Evolutionary conservation across 2,329 filamentous ascomycete species (phyloP).

Genomic region (Colletotrichum siamense): DNA sequence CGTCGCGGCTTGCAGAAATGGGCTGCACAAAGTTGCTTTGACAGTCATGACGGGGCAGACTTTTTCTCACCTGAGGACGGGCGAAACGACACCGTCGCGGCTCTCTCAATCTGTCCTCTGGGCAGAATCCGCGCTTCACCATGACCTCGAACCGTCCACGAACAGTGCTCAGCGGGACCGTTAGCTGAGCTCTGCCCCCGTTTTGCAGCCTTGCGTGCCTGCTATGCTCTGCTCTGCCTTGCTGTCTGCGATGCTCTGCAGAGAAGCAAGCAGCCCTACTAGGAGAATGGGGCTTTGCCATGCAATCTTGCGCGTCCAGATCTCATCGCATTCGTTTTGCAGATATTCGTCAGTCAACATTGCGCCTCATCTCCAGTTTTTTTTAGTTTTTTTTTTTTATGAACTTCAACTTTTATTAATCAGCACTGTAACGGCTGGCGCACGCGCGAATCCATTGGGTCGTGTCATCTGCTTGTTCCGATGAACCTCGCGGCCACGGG

Average conservation of each 20-base stretch:
- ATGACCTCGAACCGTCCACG: background rate
- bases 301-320: background rate
- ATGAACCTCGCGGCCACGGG: background rate
- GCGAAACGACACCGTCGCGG: slow-evolving; percentile 8
- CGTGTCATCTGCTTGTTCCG: background rate
- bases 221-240: background rate
- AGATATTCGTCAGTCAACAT: background rate
- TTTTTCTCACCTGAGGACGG: slow-evolving; percentile 2
- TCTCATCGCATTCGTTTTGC: background rate
- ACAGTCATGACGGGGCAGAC: slow-evolving; percentile 13
- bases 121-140: background rate
- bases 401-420: slow-evolving; percentile 7
- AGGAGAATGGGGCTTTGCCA: background rate
- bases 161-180: background rate
- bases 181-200: background rate
- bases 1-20: background rate
- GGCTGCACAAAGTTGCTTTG: slow-evolving; percentile 9
- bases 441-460: slow-evolving; percentile 4
- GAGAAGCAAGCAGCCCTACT: background rate
- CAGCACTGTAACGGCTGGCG: slow-evolving; percentile 8
- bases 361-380: background rate
- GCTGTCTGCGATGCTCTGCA: background rate
- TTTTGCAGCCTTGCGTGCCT: background rate
- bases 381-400: background rate
- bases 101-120: background rate